Conservation (phyloP, 139 green algal species). For the Limnomonas spitsbergensis region DNA sequence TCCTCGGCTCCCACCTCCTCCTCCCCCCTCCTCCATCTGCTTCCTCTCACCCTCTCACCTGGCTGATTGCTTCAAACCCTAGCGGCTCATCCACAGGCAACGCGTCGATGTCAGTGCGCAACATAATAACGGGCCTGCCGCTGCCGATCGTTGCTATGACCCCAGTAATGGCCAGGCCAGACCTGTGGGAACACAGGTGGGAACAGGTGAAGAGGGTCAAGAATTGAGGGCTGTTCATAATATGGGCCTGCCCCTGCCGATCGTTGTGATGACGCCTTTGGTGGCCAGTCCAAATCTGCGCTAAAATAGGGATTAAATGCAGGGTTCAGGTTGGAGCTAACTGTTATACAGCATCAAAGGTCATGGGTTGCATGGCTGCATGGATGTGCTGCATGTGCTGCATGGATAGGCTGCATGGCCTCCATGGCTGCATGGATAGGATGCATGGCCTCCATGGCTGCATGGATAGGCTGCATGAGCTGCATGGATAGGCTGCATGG, state of each 20-base stretch:
- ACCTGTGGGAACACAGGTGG: background rate
- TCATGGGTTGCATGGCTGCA: too few species aligned
- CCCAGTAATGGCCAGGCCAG: slow-evolving; percentile 17
- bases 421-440: too few species aligned
- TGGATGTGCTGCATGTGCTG: too few species aligned
- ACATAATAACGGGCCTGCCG: slow-evolving; percentile 45
- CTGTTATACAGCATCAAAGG: too few species aligned
- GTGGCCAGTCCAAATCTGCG: background rate
- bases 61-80: slow-evolving; percentile 10
- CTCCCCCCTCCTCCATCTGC: too few species aligned
- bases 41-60: background rate
- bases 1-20: too few species aligned
- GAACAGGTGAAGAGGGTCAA: background rate
- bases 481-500: too few species aligned
- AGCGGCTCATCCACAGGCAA: slow-evolving; percentile 70
- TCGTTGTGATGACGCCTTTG: background rate
- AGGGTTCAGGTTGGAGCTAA: too few species aligned
- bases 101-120: slow-evolving; percentile 90
- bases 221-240: background rate
- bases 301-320: too few species aligned
- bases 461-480: too few species aligned
- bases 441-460: too few species aligned
- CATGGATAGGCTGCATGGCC: too few species aligned
- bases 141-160: slow-evolving; percentile 19
- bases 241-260: background rate